Evolutionary conservation across 768 basidiomycete species (phyloP).

Genomic region (Suillus paluster): DNA sequence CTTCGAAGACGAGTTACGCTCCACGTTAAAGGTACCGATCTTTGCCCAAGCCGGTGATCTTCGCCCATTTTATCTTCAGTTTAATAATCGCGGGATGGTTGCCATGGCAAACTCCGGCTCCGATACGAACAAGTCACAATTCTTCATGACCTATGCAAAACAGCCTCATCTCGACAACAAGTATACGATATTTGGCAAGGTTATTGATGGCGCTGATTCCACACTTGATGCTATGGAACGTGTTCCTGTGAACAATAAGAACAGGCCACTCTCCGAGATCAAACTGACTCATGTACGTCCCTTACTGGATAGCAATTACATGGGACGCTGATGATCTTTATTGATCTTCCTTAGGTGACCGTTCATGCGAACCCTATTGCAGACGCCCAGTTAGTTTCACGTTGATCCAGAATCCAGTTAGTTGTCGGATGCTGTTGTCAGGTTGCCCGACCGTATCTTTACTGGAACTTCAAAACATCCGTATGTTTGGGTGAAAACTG

Average conservation of each 20-base stretch:
- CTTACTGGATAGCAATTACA: background rate
- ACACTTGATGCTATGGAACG: slow-evolving; percentile 94
- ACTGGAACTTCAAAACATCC: too few species aligned
- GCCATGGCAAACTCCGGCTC: slow-evolving; percentile 98
- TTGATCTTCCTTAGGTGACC: slow-evolving; percentile 56
- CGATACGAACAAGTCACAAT: slow-evolving; percentile 92
- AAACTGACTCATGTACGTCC: slow-evolving; percentile 74
- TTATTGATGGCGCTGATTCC: slow-evolving; percentile 97
- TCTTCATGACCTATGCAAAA: slow-evolving; percentile 90
- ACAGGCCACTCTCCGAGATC: slow-evolving; percentile 85
- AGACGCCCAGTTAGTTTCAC: slow-evolving; percentile 53
- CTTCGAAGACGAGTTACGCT: slow-evolving; percentile 90
- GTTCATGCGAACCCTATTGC: slow-evolving; percentile 97
- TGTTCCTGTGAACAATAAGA: slow-evolving; percentile 89
- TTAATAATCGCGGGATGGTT: slow-evolving; percentile 91
- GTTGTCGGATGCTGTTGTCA: background rate
- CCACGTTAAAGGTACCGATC: slow-evolving; percentile 82
- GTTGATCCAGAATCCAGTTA: slow-evolving; percentile 17
- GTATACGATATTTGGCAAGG: slow-evolving; percentile 93
- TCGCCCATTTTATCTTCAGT: slow-evolving; percentile 50
- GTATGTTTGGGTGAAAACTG: background rate
- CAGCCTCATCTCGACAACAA: slow-evolving; percentile 94
- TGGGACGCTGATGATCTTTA: slow-evolving; percentile 6
- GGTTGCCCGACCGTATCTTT: too few species aligned
- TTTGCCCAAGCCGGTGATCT: background rate